Evolutionary conservation across 208 protist species (phyloP).

Genomic region (Trypanosomatidae sp.): DNA sequence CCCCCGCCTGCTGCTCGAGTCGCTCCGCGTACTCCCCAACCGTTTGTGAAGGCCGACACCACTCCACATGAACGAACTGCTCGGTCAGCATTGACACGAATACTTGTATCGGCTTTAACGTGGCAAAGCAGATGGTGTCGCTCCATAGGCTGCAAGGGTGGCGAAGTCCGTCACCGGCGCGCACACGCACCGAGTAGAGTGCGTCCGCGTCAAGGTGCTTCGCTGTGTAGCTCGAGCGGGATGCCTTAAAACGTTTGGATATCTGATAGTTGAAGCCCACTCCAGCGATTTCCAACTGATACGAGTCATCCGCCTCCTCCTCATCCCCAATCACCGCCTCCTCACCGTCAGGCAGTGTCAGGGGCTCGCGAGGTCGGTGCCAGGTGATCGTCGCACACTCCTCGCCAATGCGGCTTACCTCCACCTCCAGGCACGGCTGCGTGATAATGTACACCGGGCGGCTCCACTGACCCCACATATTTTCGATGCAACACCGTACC

Average conservation of each 20-base stretch:
- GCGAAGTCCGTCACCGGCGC: conserved; percentile 52
- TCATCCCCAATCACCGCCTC: conserved; percentile 48
- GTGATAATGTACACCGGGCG: conserved; percentile 74
- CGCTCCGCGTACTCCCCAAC: conserved; percentile 56
- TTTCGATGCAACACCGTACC: conserved; percentile 81
- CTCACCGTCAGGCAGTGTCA: conserved; percentile 66
- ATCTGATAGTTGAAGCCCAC: conserved; percentile 63
- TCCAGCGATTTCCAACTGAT: conserved; percentile 84
- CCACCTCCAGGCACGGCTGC: conserved; percentile 70
- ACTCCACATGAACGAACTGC: conserved; percentile 82
- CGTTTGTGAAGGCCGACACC: conserved; percentile 67
- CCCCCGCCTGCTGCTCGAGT: conserved; percentile 28
- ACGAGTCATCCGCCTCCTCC: conserved; percentile 42
- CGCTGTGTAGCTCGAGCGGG: conserved; percentile 61
- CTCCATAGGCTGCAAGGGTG: conserved; percentile 76
- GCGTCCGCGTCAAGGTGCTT: conserved; percentile 78
- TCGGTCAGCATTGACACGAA: conserved; percentile 49
- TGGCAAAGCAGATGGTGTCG: conserved; percentile 72
- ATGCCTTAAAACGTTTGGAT: conserved; percentile 77
- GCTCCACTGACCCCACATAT: conserved; percentile 89
- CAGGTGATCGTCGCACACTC: conserved; percentile 76
- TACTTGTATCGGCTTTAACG: conserved; percentile 75
- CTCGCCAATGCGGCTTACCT: conserved; percentile 73
- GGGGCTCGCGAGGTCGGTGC: conserved; percentile 48
- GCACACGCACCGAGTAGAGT: conserved; percentile 77